phyloP scores from a whole-genome alignment of 2,329 filamentous ascomycete species.

The Thielaviopsis ethacetica region DNA sequence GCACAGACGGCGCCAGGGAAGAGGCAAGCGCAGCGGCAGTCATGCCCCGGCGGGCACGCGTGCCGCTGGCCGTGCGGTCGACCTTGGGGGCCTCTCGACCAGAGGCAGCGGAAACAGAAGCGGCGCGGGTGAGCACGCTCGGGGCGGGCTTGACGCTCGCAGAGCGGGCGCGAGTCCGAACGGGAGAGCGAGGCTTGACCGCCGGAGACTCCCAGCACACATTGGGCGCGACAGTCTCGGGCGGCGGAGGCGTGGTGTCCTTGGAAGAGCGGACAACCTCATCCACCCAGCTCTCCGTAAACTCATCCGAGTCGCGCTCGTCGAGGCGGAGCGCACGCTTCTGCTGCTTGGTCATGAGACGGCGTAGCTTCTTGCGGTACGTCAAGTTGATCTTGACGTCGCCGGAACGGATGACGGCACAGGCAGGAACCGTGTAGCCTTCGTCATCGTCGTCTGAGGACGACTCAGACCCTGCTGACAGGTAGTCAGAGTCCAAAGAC shows the following conservation, averaged over 20 bases:
- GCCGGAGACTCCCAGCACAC: background rate
- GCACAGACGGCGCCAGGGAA: background rate
- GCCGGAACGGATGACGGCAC: background rate
- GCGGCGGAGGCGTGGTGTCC: background rate
- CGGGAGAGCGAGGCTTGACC: background rate
- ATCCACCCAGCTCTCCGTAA: background rate
- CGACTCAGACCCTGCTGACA: background rate
- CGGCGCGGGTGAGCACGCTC: background rate
- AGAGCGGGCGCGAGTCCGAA: background rate
- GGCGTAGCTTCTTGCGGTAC: background rate
- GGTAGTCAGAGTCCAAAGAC: conserved; percentile 1
- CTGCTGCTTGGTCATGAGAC: background rate
- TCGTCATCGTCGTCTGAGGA: background rate
- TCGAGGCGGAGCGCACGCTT: background rate
- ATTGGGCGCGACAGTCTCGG: background rate
- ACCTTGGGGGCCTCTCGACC: background rate
- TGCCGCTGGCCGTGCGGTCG: background rate
- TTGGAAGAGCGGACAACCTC: background rate
- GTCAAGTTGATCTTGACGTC: conserved; percentile 3
- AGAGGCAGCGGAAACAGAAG: conserved; percentile 3
- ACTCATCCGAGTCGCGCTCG: background rate
- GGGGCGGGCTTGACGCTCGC: background rate
- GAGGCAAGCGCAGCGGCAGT: background rate
- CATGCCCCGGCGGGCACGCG: background rate
- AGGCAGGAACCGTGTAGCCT: background rate